Conservation (phyloP, 116 monocot genomes). For the Trichopus zeylanicus region DNA sequence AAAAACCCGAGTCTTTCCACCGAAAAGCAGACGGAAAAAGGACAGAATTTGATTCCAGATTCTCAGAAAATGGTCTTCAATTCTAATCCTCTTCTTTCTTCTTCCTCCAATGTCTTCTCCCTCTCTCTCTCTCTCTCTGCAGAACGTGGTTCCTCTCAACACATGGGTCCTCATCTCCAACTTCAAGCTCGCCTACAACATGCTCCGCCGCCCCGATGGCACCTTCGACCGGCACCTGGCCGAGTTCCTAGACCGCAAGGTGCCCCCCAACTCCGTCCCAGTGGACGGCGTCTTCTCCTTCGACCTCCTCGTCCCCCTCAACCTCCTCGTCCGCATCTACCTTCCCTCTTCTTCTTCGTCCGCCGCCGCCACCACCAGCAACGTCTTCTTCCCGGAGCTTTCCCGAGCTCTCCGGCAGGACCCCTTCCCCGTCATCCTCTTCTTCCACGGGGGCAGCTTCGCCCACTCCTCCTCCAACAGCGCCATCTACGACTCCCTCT, state of each 20-base stretch:
- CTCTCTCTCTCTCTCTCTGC: not conserved
- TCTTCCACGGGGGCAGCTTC: constrained; percentile 63
- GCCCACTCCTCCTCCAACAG: constrained; percentile 32
- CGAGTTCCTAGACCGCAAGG: constrained; percentile 38
- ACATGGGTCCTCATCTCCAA: constrained; percentile 52
- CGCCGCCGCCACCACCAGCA: not conserved
- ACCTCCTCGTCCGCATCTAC: constrained; percentile 42
- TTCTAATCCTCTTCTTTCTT: not conserved
- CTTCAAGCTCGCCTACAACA: constrained; percentile 49
- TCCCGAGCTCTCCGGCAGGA: not conserved
- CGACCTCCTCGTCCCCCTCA: constrained; percentile 27
- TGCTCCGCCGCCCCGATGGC: constrained; percentile 49
- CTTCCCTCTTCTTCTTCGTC: constrained; percentile 11
- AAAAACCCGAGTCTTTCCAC: too few relatives aligned
- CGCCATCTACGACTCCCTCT: constrained; percentile 45
- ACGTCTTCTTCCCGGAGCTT: constrained; percentile 9
- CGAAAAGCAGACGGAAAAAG: too few relatives aligned
- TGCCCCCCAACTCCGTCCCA: constrained; percentile 25
- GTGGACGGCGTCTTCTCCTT: constrained; percentile 41
- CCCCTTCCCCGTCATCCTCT: constrained; percentile 40
- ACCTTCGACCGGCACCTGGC: constrained; percentile 46
- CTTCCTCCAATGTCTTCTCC: not conserved
- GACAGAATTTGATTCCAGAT: too few relatives aligned
- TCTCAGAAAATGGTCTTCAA: too few relatives aligned
- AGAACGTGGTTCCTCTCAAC: constrained; percentile 43